Percentiles rank a stretch among this genome's conserved stretches.
Conservation (phyloP, 73 alveolate genomes). For the Paramecium biaurelia region DNA sequence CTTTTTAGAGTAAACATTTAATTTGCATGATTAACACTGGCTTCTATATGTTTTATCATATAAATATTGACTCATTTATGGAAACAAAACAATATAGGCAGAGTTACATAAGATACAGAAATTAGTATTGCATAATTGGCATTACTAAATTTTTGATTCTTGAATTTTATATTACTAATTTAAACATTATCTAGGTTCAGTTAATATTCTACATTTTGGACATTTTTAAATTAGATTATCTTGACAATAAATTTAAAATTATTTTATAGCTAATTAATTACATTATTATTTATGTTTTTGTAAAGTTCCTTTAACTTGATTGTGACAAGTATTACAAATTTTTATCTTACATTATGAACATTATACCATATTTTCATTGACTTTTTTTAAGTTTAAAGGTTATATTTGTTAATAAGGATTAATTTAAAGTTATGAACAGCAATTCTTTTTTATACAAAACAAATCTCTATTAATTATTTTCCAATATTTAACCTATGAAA, state of each 20-base stretch:
- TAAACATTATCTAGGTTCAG: neutral
- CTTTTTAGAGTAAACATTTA: neutral
- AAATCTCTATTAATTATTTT: neutral
- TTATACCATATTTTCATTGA: neutral
- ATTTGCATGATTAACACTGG: neutral
- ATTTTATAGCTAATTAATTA: neutral
- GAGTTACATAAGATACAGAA: neutral
- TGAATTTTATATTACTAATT: neutral
- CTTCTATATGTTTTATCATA: neutral
- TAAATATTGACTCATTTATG: neutral
- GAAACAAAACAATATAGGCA: neutral
- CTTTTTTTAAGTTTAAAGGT: neutral
- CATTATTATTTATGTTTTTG: neutral
- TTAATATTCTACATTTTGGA: neutral
- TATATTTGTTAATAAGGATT: neutral
- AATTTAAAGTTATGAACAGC: neutral
- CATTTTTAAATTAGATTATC: neutral
- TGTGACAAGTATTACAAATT: neutral
- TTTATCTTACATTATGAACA: neutral
- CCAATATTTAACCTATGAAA: neutral
- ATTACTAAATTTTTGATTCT: neutral
- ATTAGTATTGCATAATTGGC: neutral
- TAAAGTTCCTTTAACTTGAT: neutral
- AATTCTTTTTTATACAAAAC: neutral
- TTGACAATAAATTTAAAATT: neutral